Evolutionary conservation across 345 rosid species (phyloP), one percentile per base, ranked within the genome.

Genomic region (Theobroma cacao): DNA sequence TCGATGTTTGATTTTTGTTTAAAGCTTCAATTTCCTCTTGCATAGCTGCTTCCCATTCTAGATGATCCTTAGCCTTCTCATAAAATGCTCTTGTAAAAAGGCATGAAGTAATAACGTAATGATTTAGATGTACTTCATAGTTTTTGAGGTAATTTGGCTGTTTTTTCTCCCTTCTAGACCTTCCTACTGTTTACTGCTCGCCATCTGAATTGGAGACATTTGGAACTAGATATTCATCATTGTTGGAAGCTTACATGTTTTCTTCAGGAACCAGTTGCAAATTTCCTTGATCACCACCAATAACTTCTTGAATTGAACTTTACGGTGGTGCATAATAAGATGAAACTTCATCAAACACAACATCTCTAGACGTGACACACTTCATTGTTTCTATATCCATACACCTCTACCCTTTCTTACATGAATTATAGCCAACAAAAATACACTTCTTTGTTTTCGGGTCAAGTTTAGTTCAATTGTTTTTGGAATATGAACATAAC

Each of bases 311-410:
- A 1, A 12, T 28, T 14, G 55, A 53, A 7, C 69, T 17, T 72
- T 76, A 60, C n/a, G 40, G 40, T 10, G 59, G 0, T 40, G 7
- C 7, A 4, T 3, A 40, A 8, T 40, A 7, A 40, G 72, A 72
- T 5, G 79, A 80, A 2, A 80, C 60, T 72, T 83, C 62, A 20
- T 81, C 71, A 55, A 82, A 85, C 20, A 80, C 64, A 22, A 85
- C 66, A 69, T 82, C 74, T 24, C 48, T 5, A 13, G 75, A 83
- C 5, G 74, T 22, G 7, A 12, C 3, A 41, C 36, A 53, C n/a
- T 13, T 72, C 12, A 80, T 64, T 7, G 50, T 85, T 8, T 65
- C 1, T 56, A 34, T 72, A 75, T 85, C 79, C 9, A 7, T 40
- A 4, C 43, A 40, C 43, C 63, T 75, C 75, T 45, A 82, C 0